Evolutionary conservation across 495 filamentous ascomycete genomes (phyloP).

Genomic region (Pseudotulostoma volvatum): DNA sequence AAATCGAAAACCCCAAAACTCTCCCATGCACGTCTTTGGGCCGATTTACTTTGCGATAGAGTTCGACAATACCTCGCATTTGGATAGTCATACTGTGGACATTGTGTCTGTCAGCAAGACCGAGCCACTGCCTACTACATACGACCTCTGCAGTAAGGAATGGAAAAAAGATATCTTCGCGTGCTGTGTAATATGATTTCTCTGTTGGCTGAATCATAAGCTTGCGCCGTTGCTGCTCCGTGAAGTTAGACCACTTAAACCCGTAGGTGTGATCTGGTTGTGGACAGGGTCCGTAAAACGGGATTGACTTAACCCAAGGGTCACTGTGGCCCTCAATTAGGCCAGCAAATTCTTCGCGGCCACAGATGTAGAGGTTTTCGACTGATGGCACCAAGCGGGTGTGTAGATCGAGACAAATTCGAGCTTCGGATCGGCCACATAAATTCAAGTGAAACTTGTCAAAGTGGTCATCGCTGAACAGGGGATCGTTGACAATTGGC

Average conservation of each 20-base stretch:
- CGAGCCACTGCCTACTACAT: conserved; percentile 15
- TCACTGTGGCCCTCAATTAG: conserved; percentile 28
- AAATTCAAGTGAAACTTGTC: conserved; percentile 14
- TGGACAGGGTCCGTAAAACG: conserved; percentile 16
- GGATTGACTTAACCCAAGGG: conserved; percentile 21
- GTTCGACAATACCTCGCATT: conserved; percentile 12
- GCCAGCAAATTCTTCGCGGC: conserved; percentile 14
- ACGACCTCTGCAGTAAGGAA: conserved; percentile 24
- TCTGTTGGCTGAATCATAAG: conserved; percentile 6
- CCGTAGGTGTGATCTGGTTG: conserved; percentile 29
- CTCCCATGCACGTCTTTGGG: conserved; percentile 9
- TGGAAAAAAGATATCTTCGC: conserved; percentile 20
- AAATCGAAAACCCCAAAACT: conserved; percentile 30
- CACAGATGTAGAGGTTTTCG: conserved; percentile 13
- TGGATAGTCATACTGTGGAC: conserved; percentile 20
- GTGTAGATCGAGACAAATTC: conserved; percentile 22
- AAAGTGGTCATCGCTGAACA: conserved; percentile 23
- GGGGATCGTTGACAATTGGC: conserved; percentile 13
- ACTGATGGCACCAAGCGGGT: conserved; percentile 23
- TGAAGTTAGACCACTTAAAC: conserved; percentile 25
- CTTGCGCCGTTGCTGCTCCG: conserved; percentile 22
- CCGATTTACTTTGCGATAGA: conserved; percentile 8
- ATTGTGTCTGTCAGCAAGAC: conserved; percentile 21
- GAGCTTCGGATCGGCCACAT: conserved; percentile 19
- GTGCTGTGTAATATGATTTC: neutral